These are phyloP conservation scores for Vicia villosa DNA, from an alignment of 306 rosid species.

Conservation along the genomic window DNA sequence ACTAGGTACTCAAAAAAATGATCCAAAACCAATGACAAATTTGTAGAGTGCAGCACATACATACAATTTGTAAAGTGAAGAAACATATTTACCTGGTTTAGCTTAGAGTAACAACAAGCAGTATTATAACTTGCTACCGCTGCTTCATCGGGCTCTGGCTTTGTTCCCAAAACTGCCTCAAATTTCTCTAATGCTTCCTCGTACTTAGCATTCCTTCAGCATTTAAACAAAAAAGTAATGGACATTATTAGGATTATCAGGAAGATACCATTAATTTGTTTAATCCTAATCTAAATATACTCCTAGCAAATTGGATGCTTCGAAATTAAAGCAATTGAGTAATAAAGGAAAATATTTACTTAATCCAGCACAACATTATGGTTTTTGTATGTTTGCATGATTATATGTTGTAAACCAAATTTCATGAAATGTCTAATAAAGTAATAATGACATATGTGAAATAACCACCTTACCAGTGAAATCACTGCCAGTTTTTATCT, in stretches of 20 bases:
- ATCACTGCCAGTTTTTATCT: too few relatives aligned
- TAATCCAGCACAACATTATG: too few relatives aligned
- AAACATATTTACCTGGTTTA: conserved; percentile 69
- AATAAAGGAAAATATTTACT: not conserved
- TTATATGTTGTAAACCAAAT: too few relatives aligned
- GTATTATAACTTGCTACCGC: conserved; percentile 92
- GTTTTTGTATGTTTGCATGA: too few relatives aligned
- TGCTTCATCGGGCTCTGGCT: conserved; percentile 70
- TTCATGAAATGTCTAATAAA: too few relatives aligned
- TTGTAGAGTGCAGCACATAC: not conserved
- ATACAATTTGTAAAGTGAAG: not conserved
- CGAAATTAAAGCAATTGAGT: conserved; percentile 2
- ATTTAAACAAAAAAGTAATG: conserved; percentile 30
- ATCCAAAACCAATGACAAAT: not conserved
- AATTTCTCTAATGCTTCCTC: conserved; percentile 89
- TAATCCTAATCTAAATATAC: conserved; percentile 5
- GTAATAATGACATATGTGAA: too few relatives aligned
- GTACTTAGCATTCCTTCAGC: conserved; percentile 69
- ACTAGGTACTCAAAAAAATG: conserved; percentile 51
- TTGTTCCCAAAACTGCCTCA: conserved; percentile 85
- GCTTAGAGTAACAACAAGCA: conserved; percentile 90
- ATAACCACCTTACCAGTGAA: too few relatives aligned
- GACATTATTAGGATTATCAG: conserved; percentile 5
- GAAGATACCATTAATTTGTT: conserved; percentile 4
- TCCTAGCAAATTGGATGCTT: not conserved